Evolutionary conservation across 2,329 filamentous ascomycete species (phyloP), one percentile per base, ranked within the genome.

Genomic region (Fusarium buharicum): DNA sequence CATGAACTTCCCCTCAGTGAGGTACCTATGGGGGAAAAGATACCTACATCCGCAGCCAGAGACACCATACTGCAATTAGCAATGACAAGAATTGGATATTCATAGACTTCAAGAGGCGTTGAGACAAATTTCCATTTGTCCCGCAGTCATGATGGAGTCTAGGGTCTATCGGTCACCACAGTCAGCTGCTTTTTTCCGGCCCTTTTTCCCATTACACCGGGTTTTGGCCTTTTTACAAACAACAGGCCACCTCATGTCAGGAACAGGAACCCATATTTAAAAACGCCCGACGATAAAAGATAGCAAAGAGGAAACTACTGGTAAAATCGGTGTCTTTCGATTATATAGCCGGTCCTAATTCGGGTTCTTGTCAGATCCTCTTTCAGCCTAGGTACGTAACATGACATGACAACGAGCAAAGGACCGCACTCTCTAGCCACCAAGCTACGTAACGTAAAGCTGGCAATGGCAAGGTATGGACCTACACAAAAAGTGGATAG

Each of bases 31-130:
- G 16, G 34, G 39, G 36, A 18, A 62, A 62, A 70, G 64, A 44
- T 69, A 69, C 67, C 27, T 59, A 51, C 67, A 70, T 63, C 67
- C 67, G 67, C 67, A 70, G 16, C 44, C 50, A 59, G 46, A 49
- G 56, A 47, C 46, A 50, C 31, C 30, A 40, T 31, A 49, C 11
- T 28, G 40, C 36, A 47, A 39, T 30, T 53, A 55, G 50, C 13
- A 12, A 8, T 12, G 13, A 12, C 7, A 10, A 59, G 20, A 37
- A 20, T 37, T 37, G 34, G 18, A n/a, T 3, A 47, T 37, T 16
- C 44, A n/a, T 18, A 50, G n/a, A n/a, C n/a, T n/a, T n/a, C 37
- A 18, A 24, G 52, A 44, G 55, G 55, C 10, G 55, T 58, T 37
- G 27, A 34, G 33, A 36, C 11, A 36, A 11, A 17, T 4, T 36